phyloP scores from a whole-genome alignment of 768 basidiomycete species.

The Tylopilus felleus region DNA sequence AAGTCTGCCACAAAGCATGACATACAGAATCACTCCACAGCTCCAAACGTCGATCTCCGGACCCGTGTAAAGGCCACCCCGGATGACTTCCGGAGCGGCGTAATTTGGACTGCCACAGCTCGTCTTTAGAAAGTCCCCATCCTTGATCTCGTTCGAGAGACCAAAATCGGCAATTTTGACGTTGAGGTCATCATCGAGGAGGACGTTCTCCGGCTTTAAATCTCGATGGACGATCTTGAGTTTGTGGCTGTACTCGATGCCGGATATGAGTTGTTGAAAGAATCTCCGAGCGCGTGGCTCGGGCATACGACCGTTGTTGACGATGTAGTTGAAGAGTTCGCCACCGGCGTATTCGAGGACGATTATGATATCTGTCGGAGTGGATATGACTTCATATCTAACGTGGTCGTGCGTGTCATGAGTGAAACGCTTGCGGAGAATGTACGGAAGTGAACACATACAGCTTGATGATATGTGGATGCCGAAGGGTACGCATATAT shows the following conservation, averaged over 20 bases:
- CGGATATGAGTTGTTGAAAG: conserved; percentile 96
- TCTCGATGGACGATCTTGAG: conserved; percentile 98
- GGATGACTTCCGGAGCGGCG: conserved; percentile 96
- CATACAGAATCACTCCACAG: conserved; percentile 97
- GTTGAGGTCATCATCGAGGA: conserved; percentile 79
- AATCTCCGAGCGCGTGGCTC: conserved; percentile 87
- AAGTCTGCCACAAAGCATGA: conserved; percentile 91
- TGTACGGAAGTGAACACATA: conserved; percentile 35
- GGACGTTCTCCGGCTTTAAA: conserved; percentile 94
- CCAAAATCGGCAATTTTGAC: conserved; percentile 99
- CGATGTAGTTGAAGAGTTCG: conserved; percentile 98
- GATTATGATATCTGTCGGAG: conserved; percentile 94
- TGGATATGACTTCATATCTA: conserved; percentile 88
- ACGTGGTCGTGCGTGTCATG: conserved; percentile 6
- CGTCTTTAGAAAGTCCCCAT: conserved; percentile 95
- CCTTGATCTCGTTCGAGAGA: conserved; percentile 90
- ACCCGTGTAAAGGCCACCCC: conserved; percentile 91
- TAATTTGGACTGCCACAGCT: conserved; percentile 99
- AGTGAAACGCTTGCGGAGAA: neutral
- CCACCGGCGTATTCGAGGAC: conserved; percentile 96
- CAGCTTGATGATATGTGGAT: conserved; percentile 99
- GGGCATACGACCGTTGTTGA: conserved; percentile 86
- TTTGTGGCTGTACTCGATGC: conserved; percentile 94
- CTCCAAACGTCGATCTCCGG: conserved; percentile 99
- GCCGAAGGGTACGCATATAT: conserved; percentile 90